A percentile compares a stretch with the other conserved stretches of the same genome.
Evolutionary conservation across 164 flowering plant genomes (phyloP).

Genomic region (Stephania yunnanensis): DNA sequence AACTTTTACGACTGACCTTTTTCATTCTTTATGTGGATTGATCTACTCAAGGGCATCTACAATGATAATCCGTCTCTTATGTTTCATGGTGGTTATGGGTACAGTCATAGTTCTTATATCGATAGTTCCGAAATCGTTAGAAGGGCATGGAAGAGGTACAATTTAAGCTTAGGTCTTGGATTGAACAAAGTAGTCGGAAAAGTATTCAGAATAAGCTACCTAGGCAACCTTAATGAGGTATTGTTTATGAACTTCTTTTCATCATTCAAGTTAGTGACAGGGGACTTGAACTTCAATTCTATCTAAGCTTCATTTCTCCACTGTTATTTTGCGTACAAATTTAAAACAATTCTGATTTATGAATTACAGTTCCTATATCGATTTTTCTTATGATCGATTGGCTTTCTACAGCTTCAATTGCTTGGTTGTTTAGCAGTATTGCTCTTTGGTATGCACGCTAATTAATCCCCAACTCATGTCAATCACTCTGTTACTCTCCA

Average conservation of each 20-base stretch:
- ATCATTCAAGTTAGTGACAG: neutral
- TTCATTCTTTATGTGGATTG: slow-evolving; percentile 5
- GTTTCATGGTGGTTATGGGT: slow-evolving; percentile 79
- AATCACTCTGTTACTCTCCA: too few species aligned
- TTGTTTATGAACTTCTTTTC: neutral
- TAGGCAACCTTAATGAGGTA: slow-evolving; percentile 92
- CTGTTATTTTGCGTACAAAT: neutral
- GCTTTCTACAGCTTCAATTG: slow-evolving; percentile 66
- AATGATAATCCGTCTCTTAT: slow-evolving; percentile 76
- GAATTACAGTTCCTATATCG: neutral
- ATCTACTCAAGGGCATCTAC: slow-evolving; percentile 60
- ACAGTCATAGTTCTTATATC: slow-evolving; percentile 64
- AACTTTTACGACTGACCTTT: neutral
- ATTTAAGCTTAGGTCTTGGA: slow-evolving; percentile 89
- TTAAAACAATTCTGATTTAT: neutral
- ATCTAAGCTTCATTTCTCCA: too few species aligned
- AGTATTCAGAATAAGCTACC: slow-evolving; percentile 98
- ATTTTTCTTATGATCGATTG: slow-evolving; percentile 5
- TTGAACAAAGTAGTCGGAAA: slow-evolving; percentile 96
- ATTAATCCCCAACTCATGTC: too few species aligned
- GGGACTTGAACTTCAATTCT: too few species aligned
- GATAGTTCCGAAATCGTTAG: slow-evolving; percentile 82
- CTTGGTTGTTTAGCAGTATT: slow-evolving; percentile 91
- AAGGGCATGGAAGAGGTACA: slow-evolving; percentile 92
- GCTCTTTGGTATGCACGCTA: too few species aligned